Percentiles rank a stretch among this genome's conserved stretches.
phyloP scores from a whole-genome alignment of 345 rosid species.

The Eucalyptus microcorys region DNA sequence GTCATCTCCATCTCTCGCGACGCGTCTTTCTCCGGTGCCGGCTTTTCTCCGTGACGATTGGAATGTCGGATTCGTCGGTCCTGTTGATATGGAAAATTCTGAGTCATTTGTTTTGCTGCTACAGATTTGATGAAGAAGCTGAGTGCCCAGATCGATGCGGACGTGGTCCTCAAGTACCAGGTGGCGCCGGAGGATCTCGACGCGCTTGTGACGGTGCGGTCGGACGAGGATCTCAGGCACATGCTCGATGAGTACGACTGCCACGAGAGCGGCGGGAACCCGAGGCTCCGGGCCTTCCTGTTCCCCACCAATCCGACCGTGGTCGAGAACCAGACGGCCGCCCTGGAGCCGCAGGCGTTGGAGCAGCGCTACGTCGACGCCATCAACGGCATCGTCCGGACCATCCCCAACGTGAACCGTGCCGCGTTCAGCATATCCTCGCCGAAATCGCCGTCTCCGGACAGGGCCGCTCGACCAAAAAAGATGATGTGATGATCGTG shows the following conservation, averaged over 20 bases:
- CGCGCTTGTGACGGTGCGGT: conserved; percentile 55
- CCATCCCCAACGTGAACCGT: background rate
- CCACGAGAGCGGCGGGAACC: conserved; percentile 34
- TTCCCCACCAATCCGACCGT: conserved; percentile 38
- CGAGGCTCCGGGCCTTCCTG: conserved; percentile 55
- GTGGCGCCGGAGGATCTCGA: conserved; percentile 68
- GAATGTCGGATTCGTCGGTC: background rate
- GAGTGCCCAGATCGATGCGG: conserved; percentile 30
- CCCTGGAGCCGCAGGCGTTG: conserved; percentile 17
- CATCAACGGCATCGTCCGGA: conserved; percentile 39
- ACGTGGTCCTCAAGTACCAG: conserved; percentile 60
- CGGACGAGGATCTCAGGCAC: conserved; percentile 68
- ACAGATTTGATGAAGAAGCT: conserved; percentile 78
- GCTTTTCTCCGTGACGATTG: background rate
- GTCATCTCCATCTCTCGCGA: conserved; percentile 51
- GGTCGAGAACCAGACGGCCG: conserved; percentile 14
- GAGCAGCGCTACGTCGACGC: conserved; percentile 80
- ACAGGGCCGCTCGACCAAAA: background rate
- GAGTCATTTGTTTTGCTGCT: too few species aligned
- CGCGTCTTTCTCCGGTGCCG: conserved; percentile 43
- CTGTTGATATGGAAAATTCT: too few species aligned
- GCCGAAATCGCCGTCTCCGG: conserved; percentile 48
- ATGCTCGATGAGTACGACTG: conserved; percentile 69
- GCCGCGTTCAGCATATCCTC: conserved; percentile 40
- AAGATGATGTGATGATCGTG: accelerated